These are phyloP conservation scores for Strobilomyces dryophilus DNA, from an alignment of 768 basidiomycete genomes.

Conservation along the genomic window DNA sequence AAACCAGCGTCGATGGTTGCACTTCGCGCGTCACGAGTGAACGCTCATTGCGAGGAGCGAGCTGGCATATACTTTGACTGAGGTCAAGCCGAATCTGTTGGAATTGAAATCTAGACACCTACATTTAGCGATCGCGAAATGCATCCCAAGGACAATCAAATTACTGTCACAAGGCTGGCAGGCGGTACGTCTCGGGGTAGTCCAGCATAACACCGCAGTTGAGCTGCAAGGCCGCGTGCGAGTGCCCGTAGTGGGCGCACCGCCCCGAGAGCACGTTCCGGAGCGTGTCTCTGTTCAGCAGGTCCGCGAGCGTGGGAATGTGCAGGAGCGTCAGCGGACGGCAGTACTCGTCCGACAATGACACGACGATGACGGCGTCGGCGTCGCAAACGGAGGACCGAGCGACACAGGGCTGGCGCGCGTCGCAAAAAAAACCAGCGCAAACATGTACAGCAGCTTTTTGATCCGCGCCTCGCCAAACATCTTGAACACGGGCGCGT, in stretches of 20 bases:
- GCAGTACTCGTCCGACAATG: slow-evolving; percentile 60
- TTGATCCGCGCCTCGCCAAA: slow-evolving; percentile 84
- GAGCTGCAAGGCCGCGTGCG: slow-evolving; percentile 72
- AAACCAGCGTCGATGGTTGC: background rate
- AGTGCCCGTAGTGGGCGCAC: slow-evolving; percentile 85
- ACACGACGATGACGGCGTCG: slow-evolving; percentile 35
- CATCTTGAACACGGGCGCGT: slow-evolving; percentile 68
- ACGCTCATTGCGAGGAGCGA: slow-evolving; percentile 33
- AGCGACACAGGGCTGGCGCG: slow-evolving; percentile 78
- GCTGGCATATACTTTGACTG: slow-evolving; percentile 28
- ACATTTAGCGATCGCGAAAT: slow-evolving; percentile 33
- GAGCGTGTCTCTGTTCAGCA: slow-evolving; percentile 78
- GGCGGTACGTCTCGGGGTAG: slow-evolving; percentile 85
- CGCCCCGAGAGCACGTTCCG: slow-evolving; percentile 86
- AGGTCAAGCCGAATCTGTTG: background rate
- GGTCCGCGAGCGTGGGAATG: slow-evolving; percentile 74
- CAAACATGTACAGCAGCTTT: slow-evolving; percentile 82
- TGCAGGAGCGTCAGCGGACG: slow-evolving; percentile 72
- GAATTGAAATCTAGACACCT: background rate
- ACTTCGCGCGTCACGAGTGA: background rate
- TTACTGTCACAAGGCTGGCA: no score
- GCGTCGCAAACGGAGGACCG: slow-evolving; percentile 59
- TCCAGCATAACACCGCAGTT: slow-evolving; percentile 80
- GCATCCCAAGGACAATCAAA: slow-evolving; percentile 33
- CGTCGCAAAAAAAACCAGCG: slow-evolving; percentile 91